These are phyloP conservation scores for Populus deltoides DNA, from an alignment of 345 rosid species.

Conservation along the genomic window DNA sequence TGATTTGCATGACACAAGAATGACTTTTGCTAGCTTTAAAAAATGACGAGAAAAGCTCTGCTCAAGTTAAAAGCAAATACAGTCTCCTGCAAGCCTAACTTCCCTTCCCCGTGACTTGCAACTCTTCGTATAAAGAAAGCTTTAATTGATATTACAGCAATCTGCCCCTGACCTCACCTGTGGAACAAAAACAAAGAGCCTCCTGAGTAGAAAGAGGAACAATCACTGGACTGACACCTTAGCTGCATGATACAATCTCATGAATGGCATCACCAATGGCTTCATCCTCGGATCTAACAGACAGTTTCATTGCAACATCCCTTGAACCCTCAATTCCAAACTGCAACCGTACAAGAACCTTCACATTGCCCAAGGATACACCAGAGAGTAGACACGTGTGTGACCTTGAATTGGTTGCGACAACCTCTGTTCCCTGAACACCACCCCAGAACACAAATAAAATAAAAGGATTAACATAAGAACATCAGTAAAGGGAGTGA, in stretches of 20 bases:
- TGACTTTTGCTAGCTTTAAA: slow-evolving; percentile 13
- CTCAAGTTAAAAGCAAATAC: slow-evolving; percentile 5
- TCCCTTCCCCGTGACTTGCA: slow-evolving; percentile 10
- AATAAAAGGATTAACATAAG: background rate
- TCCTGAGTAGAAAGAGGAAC: background rate
- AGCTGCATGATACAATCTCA: slow-evolving; percentile 83
- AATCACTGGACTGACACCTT: slow-evolving; percentile 8
- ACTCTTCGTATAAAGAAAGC: slow-evolving; percentile 14
- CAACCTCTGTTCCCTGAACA: slow-evolving; percentile 76
- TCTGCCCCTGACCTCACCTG: slow-evolving; percentile 13
- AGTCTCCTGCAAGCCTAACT: background rate
- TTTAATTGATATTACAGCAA: slow-evolving; percentile 1
- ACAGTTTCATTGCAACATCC: slow-evolving; percentile 88
- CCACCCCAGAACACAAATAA: background rate
- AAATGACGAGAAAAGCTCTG: background rate
- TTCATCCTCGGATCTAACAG: slow-evolving; percentile 78
- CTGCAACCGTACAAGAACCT: slow-evolving; percentile 74
- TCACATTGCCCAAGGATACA: slow-evolving; percentile 77
- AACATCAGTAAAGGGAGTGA: background rate
- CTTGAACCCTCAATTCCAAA: slow-evolving; percentile 79
- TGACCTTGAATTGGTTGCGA: slow-evolving; percentile 86
- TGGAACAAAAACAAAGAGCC: background rate
- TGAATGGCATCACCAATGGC: slow-evolving; percentile 80
- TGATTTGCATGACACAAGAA: slow-evolving; percentile 30
- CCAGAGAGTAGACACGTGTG: slow-evolving; percentile 88